Percentiles rank a stretch among this genome's conserved stretches.
These are phyloP conservation scores for Ilex aquifolium DNA, from an alignment of 257 asterid genomes.

Conservation along the genomic window DNA sequence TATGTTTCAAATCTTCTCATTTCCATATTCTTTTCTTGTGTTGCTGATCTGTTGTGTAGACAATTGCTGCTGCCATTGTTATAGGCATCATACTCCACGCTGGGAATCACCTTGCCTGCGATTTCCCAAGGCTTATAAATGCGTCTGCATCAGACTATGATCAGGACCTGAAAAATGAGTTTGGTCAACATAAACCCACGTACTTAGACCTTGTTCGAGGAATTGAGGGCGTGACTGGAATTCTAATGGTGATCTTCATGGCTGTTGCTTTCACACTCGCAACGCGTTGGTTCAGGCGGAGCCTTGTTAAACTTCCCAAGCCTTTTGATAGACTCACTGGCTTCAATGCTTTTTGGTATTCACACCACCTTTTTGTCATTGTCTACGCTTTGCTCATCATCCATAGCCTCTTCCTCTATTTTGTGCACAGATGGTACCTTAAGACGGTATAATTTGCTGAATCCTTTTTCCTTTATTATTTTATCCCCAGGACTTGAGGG, in stretches of 20 bases:
- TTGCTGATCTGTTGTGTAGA: constrained; percentile 31
- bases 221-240: constrained; percentile 76
- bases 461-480: background rate
- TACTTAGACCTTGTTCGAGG: constrained; percentile 65
- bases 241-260: constrained; percentile 73
- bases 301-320: constrained; percentile 78
- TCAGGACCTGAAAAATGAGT: constrained; percentile 31
- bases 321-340: constrained; percentile 93
- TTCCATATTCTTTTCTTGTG: no score
- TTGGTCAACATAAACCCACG: constrained; percentile 51
- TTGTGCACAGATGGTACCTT: constrained; percentile 69
- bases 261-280: constrained; percentile 78
- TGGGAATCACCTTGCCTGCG: constrained; percentile 94
- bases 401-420: constrained; percentile 70
- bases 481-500: background rate
- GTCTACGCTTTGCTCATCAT: constrained; percentile 78
- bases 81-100: constrained; percentile 87
- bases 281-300: constrained; percentile 74
- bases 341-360: constrained; percentile 94
- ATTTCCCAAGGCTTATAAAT: constrained; percentile 75
- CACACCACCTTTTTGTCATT: constrained; percentile 72
- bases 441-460: constrained; percentile 54
- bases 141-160: constrained; percentile 32
- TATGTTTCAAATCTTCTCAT: no score
- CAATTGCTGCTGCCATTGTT: constrained; percentile 84